Evolutionary conservation across 805 yeast species (phyloP).

Genomic region (Candida oleophila): DNA sequence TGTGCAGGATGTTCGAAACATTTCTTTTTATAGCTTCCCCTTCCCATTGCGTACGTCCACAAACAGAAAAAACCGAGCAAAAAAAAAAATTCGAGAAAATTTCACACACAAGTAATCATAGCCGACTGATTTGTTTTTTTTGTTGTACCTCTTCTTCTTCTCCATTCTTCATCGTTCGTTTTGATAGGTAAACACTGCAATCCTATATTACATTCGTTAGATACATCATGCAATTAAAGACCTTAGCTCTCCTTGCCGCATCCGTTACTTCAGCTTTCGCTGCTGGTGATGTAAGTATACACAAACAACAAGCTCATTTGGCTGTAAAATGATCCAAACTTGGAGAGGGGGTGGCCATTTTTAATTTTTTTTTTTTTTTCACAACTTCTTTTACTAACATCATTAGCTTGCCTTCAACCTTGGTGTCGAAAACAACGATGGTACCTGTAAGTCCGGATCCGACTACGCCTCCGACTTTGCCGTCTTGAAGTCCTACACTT

Average conservation of each 20-base stretch:
- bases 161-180: background rate
- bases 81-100: background rate
- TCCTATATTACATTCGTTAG: slow-evolving; percentile 8
- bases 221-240: slow-evolving; percentile 22
- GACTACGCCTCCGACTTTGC: slow-evolving; percentile 73
- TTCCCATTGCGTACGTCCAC: background rate
- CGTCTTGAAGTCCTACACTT: slow-evolving; percentile 55
- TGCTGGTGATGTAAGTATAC: slow-evolving; percentile 50
- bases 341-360: background rate
- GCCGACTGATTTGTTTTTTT: background rate
- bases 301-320: background rate
- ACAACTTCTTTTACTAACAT: slow-evolving; percentile 11
- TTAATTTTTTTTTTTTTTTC: background rate
- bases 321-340: background rate
- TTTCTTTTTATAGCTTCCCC: background rate
- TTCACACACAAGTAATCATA: background rate
- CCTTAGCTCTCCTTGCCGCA: slow-evolving; percentile 47
- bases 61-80: background rate
- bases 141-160: slow-evolving; percentile 1
- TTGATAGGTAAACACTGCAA: background rate
- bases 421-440: slow-evolving; percentile 76
- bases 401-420: slow-evolving; percentile 71
- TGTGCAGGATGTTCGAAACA: background rate
- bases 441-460: slow-evolving; percentile 69
- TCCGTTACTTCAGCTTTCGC: slow-evolving; percentile 53